A percentile compares a stretch with the other conserved stretches of the same genome.
Evolutionary conservation across 208 protist species (phyloP).

Genomic region (Wallacemonas sp.): DNA sequence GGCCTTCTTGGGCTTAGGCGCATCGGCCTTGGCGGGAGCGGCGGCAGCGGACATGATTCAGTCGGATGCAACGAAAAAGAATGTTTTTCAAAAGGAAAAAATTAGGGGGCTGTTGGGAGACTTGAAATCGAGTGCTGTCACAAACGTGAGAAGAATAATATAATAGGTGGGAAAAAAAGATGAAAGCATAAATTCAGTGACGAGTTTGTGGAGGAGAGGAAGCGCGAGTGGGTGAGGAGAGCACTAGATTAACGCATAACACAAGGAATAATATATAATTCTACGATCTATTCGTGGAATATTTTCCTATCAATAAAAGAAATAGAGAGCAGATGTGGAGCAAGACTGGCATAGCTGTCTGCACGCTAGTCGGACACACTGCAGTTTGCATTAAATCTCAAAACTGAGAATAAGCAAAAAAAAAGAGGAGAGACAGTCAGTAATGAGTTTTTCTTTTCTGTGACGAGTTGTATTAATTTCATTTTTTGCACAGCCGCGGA

Average conservation of each 20-base stretch:
- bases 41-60: conserved; percentile 23
- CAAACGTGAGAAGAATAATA: conserved; percentile 16
- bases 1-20: conserved; percentile 14
- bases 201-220: neutral
- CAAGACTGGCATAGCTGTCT: no score
- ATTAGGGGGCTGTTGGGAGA: neutral
- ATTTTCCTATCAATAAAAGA: no score
- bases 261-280: no score
- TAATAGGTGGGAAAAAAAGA: conserved; percentile 2
- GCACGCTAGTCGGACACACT: no score
- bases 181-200: neutral
- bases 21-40: conserved; percentile 13
- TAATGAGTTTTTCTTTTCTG: no score
- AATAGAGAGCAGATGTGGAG: no score
- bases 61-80: conserved; percentile 1
- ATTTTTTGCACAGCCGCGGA: no score
- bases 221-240: no score
- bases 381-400: neutral
- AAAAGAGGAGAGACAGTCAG: neutral
- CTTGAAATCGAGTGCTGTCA: conserved; percentile 1
- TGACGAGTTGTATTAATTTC: no score
- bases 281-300: no score
- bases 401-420: neutral
- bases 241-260: no score
- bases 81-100: conserved; percentile 16